Evolutionary conservation across 345 rosid species (phyloP).

Genomic region (Gossypium anomalum): DNA sequence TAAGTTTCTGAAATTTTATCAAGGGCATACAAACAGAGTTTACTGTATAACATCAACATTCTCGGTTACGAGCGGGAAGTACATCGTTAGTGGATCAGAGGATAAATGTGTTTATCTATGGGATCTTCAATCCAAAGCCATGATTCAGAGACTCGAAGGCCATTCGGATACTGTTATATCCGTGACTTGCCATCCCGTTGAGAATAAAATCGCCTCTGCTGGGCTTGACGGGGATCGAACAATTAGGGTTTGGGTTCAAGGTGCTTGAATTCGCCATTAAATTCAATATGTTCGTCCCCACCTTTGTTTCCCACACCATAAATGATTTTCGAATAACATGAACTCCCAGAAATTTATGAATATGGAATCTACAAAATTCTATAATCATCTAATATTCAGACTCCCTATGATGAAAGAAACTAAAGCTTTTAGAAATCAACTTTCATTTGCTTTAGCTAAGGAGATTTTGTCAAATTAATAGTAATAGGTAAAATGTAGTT

Average conservation of each 20-base stretch:
- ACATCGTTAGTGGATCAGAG: slow-evolving; percentile 94
- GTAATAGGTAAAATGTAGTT: no score
- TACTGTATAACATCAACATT: slow-evolving; percentile 90
- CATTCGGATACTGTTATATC: slow-evolving; percentile 82
- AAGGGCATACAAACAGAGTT: slow-evolving; percentile 72
- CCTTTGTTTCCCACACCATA: no score
- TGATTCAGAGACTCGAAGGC: slow-evolving; percentile 84
- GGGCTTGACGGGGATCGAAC: slow-evolving; percentile 73
- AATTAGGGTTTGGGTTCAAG: slow-evolving; percentile 73
- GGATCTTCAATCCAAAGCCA: slow-evolving; percentile 85
- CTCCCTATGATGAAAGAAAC: no score
- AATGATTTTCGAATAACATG: no score
- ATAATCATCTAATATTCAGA: no score
- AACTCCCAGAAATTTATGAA: no score
- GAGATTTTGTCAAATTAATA: no score
- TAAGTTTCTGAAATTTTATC: slow-evolving; percentile 76
- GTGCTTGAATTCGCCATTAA: background rate
- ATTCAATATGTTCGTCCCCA: background rate
- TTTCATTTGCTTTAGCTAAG: no score
- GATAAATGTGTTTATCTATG: slow-evolving; percentile 83
- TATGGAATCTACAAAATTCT: no score
- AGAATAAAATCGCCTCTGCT: slow-evolving; percentile 82
- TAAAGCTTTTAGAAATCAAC: no score
- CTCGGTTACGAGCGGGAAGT: slow-evolving; percentile 90
- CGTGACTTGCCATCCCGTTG: slow-evolving; percentile 72